Evolutionary conservation across 1,139 yeast species (phyloP).

Genomic region (Yamadazyma blattariae): DNA sequence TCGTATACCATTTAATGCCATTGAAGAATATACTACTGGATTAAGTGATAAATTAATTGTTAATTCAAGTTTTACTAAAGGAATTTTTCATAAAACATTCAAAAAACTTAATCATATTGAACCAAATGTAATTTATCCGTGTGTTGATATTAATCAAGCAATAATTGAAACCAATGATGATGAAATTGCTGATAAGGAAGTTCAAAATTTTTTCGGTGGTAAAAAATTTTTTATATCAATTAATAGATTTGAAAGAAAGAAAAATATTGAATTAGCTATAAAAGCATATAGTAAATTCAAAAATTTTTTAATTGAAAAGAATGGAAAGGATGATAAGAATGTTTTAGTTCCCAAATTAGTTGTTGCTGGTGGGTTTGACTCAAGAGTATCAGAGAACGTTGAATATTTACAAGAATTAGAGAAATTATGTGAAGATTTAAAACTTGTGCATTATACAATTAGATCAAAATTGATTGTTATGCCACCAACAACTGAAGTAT

Average conservation of each 20-base stretch:
- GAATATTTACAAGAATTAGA: constrained; percentile 64
- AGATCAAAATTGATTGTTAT: constrained; percentile 40
- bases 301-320: constrained; percentile 1
- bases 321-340: constrained; percentile 7
- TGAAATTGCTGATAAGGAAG: constrained; percentile 25
- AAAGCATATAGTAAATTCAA: constrained; percentile 51
- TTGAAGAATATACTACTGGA: constrained; percentile 80
- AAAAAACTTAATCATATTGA: constrained; percentile 30
- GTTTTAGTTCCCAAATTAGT: constrained; percentile 42
- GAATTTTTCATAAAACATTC: constrained; percentile 68
- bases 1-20: constrained; percentile 74
- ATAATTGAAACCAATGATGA: constrained; percentile 16
- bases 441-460: constrained; percentile 47
- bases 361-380: constrained; percentile 92
- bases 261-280: constrained; percentile 77
- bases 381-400: constrained; percentile 72
- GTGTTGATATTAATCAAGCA: constrained; percentile 53
- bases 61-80: constrained; percentile 78
- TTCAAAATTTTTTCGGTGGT: constrained; percentile 30
- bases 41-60: constrained; percentile 80
- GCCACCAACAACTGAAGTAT: constrained; percentile 47
- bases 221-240: constrained; percentile 61
- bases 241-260: constrained; percentile 86
- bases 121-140: constrained; percentile 85
- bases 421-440: constrained; percentile 41